These are phyloP conservation scores for Acanthamoeba castellanii DNA, from an alignment of 208 protist species.

Conservation along the genomic window DNA sequence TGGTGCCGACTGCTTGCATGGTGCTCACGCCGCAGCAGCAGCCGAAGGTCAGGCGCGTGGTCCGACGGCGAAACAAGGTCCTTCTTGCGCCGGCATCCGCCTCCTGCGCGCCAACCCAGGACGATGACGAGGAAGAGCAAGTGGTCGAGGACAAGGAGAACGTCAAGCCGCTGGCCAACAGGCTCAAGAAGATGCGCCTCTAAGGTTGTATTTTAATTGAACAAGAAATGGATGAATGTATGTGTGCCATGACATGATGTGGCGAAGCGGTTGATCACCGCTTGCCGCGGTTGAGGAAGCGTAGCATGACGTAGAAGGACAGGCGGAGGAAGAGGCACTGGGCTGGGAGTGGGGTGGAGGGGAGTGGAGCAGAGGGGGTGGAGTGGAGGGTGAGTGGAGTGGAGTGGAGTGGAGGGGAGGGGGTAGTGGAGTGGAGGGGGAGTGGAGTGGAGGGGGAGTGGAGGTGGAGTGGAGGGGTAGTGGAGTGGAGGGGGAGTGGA, in stretches of 20 bases:
- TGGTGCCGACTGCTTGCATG: background rate
- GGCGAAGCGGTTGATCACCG: too few relatives aligned
- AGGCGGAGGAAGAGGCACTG: conserved; percentile 58
- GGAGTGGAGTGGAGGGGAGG: too few relatives aligned
- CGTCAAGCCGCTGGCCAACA: conserved; percentile 4
- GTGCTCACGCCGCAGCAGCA: background rate
- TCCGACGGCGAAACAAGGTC: background rate
- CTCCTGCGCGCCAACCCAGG: background rate
- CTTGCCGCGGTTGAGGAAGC: conserved; percentile 55
- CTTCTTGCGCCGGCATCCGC: background rate
- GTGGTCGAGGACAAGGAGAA: background rate
- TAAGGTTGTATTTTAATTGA: background rate
- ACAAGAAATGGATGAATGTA: too few relatives aligned
- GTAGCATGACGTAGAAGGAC: conserved; percentile 15
- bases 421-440: too few relatives aligned
- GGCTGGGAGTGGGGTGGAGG: too few relatives aligned
- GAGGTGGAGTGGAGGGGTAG: too few relatives aligned
- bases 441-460: too few relatives aligned
- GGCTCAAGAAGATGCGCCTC: conserved; percentile 49
- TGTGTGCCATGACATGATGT: too few relatives aligned
- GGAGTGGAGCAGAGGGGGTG: too few relatives aligned
- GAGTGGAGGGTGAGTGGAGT: too few relatives aligned
- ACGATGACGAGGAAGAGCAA: background rate
- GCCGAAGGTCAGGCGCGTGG: background rate
- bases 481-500: too few relatives aligned